Evolutionary conservation across 2,329 filamentous ascomycete species (phyloP), one percentile per base, ranked within the genome.

Genomic region (Zymoseptoria pseudotritici): DNA sequence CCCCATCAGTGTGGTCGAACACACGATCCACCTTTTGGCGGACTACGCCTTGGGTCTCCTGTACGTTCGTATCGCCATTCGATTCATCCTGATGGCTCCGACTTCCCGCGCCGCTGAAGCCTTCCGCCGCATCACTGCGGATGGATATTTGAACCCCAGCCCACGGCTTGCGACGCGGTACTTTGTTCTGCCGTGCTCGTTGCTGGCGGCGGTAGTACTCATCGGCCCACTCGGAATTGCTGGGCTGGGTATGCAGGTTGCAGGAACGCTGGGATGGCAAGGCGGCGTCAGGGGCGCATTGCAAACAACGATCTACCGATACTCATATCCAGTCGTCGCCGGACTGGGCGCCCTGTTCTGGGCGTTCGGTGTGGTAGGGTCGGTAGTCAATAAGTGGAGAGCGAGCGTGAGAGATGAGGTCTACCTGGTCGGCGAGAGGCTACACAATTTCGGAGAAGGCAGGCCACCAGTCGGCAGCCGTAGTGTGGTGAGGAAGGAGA

Each of bases 21-120:
- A 95, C 70, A 89, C 87, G 7, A 84, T 97, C 50, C 88, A 95
- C 63, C 82, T 97, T 62, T 87, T 97, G 50, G 93, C 97, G 72
- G 87, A 92, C 60, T 99, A 93, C 91, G 96, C 92, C 0, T 80
- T 99, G 1, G 94, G 94, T 4, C 83, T 99, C 21, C 81, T 99
- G 2, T 97, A 96, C 73, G 82, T 95, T 29, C 92, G 96, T 65
- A 85, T 97, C 68, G 84, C 84, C 0, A 82, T 85, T 17, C 86
- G 88, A 49, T 77, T 91, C 67, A 80, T 91, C 24, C 79, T 88
- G 11, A 82, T 87, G 69, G 82, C 90, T 63, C 83, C 85, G 8
- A 82, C 85, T 9, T 88, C 87, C 9, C 86, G 89, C 3, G 83
- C 89, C 0, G 88, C 91, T 0, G 81, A 85, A 55, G 90, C 91